Evolutionary conservation across 257 asterid genomes (phyloP).

Genomic region (Craterostigma plantagineum): DNA sequence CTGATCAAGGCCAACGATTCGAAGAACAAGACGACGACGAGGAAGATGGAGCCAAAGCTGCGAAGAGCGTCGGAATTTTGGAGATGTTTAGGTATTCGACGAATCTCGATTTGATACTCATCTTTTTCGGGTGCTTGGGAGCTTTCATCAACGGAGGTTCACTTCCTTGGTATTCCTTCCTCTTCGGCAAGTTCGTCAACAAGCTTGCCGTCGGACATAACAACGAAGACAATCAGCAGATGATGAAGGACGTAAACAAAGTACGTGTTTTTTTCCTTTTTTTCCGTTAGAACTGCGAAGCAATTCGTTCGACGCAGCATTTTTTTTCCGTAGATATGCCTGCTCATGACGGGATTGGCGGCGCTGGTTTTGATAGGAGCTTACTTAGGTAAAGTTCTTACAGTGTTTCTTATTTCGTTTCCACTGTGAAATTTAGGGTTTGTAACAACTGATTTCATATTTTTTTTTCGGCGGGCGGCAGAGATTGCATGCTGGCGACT

Average conservation of each 20-base stretch:
- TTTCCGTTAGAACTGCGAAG: too few relatives aligned
- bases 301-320: too few relatives aligned
- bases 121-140: conserved; percentile 57
- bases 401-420: background rate
- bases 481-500: conserved; percentile 81
- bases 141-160: conserved; percentile 79
- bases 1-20: background rate
- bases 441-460: background rate
- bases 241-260: conserved; percentile 58
- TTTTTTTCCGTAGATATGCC: conserved; percentile 29
- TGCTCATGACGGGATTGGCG: conserved; percentile 55
- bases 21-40: conserved; percentile 26
- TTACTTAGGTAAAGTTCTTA: conserved; percentile 36
- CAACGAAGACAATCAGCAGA: conserved; percentile 18
- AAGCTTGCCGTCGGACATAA: conserved; percentile 25
- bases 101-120: conserved; percentile 38
- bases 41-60: conserved; percentile 25
- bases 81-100: conserved; percentile 59
- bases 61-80: conserved; percentile 31
- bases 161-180: conserved; percentile 77
- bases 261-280: conserved; percentile 14
- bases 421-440: background rate
- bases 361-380: conserved; percentile 62
- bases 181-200: conserved; percentile 55
- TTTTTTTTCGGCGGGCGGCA: conserved; percentile 10